These are phyloP conservation scores for Phaeosphaeria sp. DNA, from an alignment of 2,329 filamentous ascomycete species.

Conservation along the genomic window DNA sequence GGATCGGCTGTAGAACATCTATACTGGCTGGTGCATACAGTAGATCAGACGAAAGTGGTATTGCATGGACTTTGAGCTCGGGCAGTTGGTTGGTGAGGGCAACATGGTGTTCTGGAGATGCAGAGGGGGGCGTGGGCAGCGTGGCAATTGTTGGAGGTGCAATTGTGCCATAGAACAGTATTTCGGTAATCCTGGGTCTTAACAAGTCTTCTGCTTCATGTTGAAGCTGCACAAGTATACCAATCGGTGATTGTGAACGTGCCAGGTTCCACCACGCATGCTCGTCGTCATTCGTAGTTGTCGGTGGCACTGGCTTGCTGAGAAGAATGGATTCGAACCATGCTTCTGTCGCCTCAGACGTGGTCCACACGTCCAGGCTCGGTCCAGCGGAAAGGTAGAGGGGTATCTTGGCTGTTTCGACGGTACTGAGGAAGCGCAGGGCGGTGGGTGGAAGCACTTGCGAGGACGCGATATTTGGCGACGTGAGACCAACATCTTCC, in stretches of 20 bases:
- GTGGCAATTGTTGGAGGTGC: slow-evolving; percentile 16
- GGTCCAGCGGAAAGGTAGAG: slow-evolving; percentile 49
- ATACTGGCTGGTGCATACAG: slow-evolving; percentile 20
- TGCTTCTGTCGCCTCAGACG: slow-evolving; percentile 37
- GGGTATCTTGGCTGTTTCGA: slow-evolving; percentile 50
- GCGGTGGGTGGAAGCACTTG: slow-evolving; percentile 18
- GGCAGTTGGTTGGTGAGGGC: slow-evolving; percentile 17
- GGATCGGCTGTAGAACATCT: slow-evolving; percentile 14
- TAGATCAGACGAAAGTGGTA: slow-evolving; percentile 54
- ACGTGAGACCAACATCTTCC: slow-evolving; percentile 39
- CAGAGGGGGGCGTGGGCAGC: slow-evolving; percentile 44
- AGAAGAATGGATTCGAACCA: slow-evolving; percentile 51
- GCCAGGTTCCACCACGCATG: slow-evolving; percentile 48
- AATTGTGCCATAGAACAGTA: slow-evolving; percentile 54
- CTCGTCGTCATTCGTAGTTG: slow-evolving; percentile 6
- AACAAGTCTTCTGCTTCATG: not conserved
- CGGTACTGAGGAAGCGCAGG: slow-evolving; percentile 48
- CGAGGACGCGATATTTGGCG: slow-evolving; percentile 23
- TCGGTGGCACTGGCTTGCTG: slow-evolving; percentile 15
- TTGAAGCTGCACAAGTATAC: slow-evolving; percentile 46
- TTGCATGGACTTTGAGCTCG: slow-evolving; percentile 47
- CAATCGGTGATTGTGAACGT: slow-evolving; percentile 48
- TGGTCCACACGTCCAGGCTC: slow-evolving; percentile 48
- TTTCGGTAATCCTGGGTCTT: slow-evolving; percentile 47
- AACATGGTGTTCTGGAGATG: slow-evolving; percentile 28